Evolutionary conservation across 2,329 filamentous ascomycete species (phyloP).

Genomic region (Trichoderma sp.): DNA sequence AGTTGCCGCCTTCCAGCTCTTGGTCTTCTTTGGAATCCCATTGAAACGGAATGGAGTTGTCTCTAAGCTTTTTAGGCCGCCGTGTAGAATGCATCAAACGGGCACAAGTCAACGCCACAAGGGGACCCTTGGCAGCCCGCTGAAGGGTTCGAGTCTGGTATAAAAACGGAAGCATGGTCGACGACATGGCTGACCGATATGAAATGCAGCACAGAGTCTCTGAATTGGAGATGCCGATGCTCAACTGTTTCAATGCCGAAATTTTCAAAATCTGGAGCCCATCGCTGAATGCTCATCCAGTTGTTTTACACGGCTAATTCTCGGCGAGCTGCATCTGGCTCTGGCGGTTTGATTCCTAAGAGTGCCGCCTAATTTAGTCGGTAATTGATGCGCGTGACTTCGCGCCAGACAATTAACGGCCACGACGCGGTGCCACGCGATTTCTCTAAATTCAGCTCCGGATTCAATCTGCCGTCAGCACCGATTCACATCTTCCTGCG

Average conservation of each 20-base stretch:
- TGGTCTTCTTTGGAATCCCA: slow-evolving; percentile 41
- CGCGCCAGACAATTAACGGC: slow-evolving; percentile 39
- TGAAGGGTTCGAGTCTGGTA: slow-evolving; percentile 69
- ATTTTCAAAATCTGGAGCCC: neutral
- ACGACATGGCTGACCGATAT: slow-evolving; percentile 45
- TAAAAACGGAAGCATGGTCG: slow-evolving; percentile 66
- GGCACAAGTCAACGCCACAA: slow-evolving; percentile 32
- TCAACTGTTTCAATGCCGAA: neutral
- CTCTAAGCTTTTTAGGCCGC: slow-evolving; percentile 30
- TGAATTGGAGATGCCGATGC: neutral
- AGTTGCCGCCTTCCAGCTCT: slow-evolving; percentile 20
- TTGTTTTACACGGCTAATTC: slow-evolving; percentile 12
- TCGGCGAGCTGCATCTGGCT: neutral
- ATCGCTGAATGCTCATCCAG: neutral
- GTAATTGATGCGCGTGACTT: slow-evolving; percentile 38
- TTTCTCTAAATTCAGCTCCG: neutral
- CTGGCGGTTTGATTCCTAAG: neutral
- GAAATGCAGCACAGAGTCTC: neutral
- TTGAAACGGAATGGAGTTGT: slow-evolving; percentile 58
- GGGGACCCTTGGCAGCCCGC: slow-evolving; percentile 37
- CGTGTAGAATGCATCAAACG: slow-evolving; percentile 32
- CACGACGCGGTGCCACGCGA: slow-evolving; percentile 25
- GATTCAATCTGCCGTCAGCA: slow-evolving; percentile 13
- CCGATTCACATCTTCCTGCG: slow-evolving; percentile 17
- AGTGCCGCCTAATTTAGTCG: neutral